These are phyloP conservation scores for Urtica urens DNA, from an alignment of 306 rosid genomes.

Conservation along the genomic window DNA sequence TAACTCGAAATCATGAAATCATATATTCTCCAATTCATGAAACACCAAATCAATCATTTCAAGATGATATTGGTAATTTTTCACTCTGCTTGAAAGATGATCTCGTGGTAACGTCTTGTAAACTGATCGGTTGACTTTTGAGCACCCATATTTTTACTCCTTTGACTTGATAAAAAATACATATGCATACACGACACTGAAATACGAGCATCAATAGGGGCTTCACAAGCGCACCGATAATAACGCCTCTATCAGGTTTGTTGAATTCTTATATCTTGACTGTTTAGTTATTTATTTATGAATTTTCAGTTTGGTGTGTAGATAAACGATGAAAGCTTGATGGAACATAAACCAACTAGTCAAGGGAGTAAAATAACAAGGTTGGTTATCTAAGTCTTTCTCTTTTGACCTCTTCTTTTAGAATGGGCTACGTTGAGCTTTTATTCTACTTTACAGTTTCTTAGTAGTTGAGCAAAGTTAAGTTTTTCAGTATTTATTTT, in stretches of 20 bases:
- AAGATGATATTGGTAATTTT: background rate
- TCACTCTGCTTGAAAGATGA: no score
- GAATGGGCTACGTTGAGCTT: no score
- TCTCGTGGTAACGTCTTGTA: no score
- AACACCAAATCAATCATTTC: no score
- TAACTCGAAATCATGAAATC: background rate
- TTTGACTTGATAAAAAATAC: background rate
- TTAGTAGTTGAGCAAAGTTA: no score
- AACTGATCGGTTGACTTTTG: no score
- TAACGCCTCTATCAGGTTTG: background rate
- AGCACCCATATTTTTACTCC: background rate
- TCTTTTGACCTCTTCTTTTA: no score
- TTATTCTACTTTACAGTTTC: no score
- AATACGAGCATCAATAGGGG: background rate
- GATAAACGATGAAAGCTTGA: background rate
- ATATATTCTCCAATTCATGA: constrained; percentile 4
- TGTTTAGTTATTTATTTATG: no score
- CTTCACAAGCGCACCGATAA: background rate
- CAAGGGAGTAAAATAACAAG: background rate
- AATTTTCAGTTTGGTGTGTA: no score
- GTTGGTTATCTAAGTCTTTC: no score
- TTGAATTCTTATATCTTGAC: background rate
- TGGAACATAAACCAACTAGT: constrained; percentile 14
- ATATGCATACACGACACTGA: background rate
- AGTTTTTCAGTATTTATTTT: no score